Percentiles rank a stretch among this genome's conserved stretches.
phyloP scores from a whole-genome alignment of 192 early-diverging fungal species.

The Podila clonocystis region DNA sequence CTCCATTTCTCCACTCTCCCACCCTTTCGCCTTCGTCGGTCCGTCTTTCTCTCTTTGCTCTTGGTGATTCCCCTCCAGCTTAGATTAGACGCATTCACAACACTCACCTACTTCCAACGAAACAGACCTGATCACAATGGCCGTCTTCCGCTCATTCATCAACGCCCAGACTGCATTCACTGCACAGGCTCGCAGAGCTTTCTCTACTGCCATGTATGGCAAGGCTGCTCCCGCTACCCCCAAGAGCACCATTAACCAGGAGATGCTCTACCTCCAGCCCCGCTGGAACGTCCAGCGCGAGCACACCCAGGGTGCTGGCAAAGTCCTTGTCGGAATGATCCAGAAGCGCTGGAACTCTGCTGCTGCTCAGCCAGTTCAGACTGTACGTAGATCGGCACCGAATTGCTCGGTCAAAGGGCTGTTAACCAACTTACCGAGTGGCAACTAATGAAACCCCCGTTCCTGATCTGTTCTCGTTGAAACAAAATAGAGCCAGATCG shows the following conservation, averaged over 20 bases:
- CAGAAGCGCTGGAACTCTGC: constrained; percentile 53
- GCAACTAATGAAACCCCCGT: no score
- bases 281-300: constrained; percentile 51
- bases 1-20: no score
- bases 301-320: constrained; percentile 19
- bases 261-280: constrained; percentile 50
- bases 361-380: constrained; percentile 35
- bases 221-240: background rate
- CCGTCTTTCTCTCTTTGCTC: no score
- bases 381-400: constrained; percentile 16
- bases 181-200: constrained; percentile 41
- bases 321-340: constrained; percentile 49
- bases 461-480: background rate
- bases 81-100: no score
- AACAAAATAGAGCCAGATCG: constrained; percentile 58
- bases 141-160: constrained; percentile 48
- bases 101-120: background rate
- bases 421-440: no score
- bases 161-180: constrained; percentile 41
- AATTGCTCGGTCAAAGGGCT: no score
- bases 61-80: no score
- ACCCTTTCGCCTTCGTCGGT: no score
- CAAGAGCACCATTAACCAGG: constrained; percentile 34
- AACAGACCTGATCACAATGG: constrained; percentile 10
- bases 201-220: constrained; percentile 44